A percentile compares a stretch with the other conserved stretches of the same genome.
These are phyloP conservation scores for Pseudogymnoascus sp. DNA, from an alignment of 2,329 filamentous ascomycete species.

Conservation along the genomic window DNA sequence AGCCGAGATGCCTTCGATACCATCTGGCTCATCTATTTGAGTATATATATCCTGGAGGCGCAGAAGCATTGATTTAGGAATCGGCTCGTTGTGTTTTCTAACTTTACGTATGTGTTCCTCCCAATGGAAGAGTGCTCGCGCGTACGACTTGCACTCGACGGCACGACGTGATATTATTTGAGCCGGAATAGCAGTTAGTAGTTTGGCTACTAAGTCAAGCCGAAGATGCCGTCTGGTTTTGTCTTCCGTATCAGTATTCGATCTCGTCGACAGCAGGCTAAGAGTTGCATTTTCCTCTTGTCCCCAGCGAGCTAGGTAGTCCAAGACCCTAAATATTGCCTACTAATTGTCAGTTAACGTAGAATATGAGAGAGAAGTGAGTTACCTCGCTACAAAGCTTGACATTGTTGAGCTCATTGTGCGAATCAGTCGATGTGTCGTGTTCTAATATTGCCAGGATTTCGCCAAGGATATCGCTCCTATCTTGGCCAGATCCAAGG, in stretches of 20 bases:
- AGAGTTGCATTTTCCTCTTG: constrained; percentile 48
- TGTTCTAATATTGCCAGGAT: constrained; percentile 65
- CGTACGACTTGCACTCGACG: constrained; percentile 88
- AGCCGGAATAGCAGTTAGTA: constrained; percentile 61
- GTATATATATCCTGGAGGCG: constrained; percentile 89
- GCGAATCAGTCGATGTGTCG: constrained; percentile 37
- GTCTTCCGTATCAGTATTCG: constrained; percentile 32
- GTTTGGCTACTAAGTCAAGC: constrained; percentile 57
- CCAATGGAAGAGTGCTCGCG: constrained; percentile 85
- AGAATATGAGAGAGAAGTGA: neutral
- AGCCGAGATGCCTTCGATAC: constrained; percentile 86
- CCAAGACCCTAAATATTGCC: constrained; percentile 82
- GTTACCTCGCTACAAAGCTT: constrained; percentile 80
- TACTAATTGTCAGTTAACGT: constrained; percentile 32
- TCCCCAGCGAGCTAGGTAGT: constrained; percentile 86
- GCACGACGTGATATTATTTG: constrained; percentile 72
- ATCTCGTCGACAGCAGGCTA: constrained; percentile 12
- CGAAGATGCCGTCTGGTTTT: constrained; percentile 1
- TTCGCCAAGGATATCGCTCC: constrained; percentile 60
- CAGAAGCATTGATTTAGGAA: constrained; percentile 52
- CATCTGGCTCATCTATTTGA: constrained; percentile 95
- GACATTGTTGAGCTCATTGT: constrained; percentile 62
- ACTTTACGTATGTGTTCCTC: constrained; percentile 73
- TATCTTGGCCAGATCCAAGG: constrained; percentile 56
- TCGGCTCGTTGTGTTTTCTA: constrained; percentile 28